A percentile compares a stretch with the other conserved stretches of the same genome.
phyloP scores from a whole-genome alignment of 768 basidiomycete genomes.

The Albatrellus ellisii region DNA sequence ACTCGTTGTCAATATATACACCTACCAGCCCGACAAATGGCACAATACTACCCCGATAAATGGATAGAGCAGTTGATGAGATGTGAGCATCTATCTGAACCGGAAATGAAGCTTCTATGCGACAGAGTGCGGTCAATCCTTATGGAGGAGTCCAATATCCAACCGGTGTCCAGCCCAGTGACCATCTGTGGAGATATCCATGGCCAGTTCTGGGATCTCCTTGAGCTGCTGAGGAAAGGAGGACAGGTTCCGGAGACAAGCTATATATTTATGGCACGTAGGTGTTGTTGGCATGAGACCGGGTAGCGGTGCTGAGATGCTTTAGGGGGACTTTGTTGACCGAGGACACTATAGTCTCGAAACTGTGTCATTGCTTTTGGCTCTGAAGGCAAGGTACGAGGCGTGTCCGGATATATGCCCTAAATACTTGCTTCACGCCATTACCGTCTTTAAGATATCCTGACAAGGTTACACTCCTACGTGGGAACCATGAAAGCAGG shows the following conservation, averaged over 20 bases:
- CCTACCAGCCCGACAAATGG: no score
- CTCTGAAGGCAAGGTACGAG: constrained; percentile 71
- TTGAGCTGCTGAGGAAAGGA: constrained; percentile 80
- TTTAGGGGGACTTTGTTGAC: constrained; percentile 94
- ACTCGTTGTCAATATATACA: no score
- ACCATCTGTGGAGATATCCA: constrained; percentile 96
- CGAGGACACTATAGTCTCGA: constrained; percentile 93
- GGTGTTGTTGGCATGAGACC: constrained; percentile 17
- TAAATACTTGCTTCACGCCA: neutral
- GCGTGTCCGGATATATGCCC: constrained; percentile 7
- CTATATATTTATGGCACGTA: constrained; percentile 93
- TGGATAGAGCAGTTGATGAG: constrained; percentile 84
- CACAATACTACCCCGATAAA: constrained; percentile 40
- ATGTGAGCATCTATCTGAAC: constrained; percentile 81
- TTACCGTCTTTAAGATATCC: constrained; percentile 51
- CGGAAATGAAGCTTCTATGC: constrained; percentile 90
- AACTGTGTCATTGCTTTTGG: constrained; percentile 81
- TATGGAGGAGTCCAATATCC: constrained; percentile 95
- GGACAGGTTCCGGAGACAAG: constrained; percentile 80
- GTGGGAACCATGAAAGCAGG: constrained; percentile 94
- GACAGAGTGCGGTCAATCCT: constrained; percentile 78
- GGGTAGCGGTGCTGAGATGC: constrained; percentile 10
- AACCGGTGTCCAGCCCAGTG: constrained; percentile 89
- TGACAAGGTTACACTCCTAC: constrained; percentile 78
- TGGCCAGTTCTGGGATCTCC: constrained; percentile 94